A percentile compares a stretch with the other conserved stretches of the same genome.
These are phyloP conservation scores for Coemansia sp. DNA, from an alignment of 192 early-diverging fungal genomes.

Conservation along the genomic window DNA sequence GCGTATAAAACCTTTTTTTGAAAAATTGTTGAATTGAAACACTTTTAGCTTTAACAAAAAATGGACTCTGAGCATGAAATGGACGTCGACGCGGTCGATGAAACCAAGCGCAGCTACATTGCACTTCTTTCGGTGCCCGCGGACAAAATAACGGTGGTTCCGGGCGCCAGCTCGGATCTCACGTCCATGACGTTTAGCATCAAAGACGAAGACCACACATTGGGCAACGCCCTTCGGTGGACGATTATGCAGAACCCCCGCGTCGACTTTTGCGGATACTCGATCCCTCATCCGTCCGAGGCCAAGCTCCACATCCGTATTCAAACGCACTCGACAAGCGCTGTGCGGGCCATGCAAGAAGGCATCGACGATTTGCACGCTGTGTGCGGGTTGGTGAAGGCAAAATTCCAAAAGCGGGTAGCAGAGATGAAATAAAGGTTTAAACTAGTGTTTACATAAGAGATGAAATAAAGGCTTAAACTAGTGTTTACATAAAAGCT, in stretches of 20 bases:
- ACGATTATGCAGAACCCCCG: constrained; percentile 91
- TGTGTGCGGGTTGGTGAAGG: constrained; percentile 67
- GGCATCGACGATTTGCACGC: constrained; percentile 82
- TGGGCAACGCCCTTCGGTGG: constrained; percentile 92
- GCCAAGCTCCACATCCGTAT: constrained; percentile 88
- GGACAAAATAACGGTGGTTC: constrained; percentile 49
- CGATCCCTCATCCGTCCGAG: constrained; percentile 96
- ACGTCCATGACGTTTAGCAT: constrained; percentile 84
- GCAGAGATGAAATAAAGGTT: constrained; percentile 13
- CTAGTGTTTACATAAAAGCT: background rate
- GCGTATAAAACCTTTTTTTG: background rate
- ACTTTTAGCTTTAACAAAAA: background rate
- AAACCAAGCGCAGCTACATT: constrained; percentile 28
- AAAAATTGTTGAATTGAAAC: background rate
- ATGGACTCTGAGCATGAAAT: constrained; percentile 9
- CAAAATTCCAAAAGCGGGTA: constrained; percentile 63
- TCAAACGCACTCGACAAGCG: constrained; percentile 81
- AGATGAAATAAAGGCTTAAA: background rate
- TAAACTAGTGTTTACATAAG: background rate
- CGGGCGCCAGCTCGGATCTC: constrained; percentile 66
- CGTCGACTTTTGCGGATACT: constrained; percentile 93
- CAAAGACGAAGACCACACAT: constrained; percentile 94
- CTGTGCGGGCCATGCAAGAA: constrained; percentile 81
- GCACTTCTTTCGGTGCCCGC: constrained; percentile 36
- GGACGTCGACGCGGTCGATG: constrained; percentile 16